Evolutionary conservation across 2,329 filamentous ascomycete genomes (phyloP).

Genomic region (Calonectria hawksworthii): DNA sequence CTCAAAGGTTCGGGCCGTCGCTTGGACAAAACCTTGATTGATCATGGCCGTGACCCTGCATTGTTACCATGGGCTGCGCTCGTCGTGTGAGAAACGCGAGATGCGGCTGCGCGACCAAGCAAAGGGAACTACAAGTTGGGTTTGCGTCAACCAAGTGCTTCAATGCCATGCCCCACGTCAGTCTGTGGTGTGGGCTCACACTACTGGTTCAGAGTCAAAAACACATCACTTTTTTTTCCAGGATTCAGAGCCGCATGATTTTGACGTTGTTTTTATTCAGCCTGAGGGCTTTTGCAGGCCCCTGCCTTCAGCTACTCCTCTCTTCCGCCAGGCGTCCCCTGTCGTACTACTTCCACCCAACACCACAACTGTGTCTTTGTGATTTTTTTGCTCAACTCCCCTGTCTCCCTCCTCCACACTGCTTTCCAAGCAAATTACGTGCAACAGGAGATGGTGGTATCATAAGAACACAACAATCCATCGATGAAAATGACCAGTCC

Average conservation of each 20-base stretch:
- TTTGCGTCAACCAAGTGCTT: background rate
- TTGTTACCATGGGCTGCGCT: conserved; percentile 16
- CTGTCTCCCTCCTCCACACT: conserved; percentile 29
- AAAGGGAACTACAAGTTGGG: too few species aligned
- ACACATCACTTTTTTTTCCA: background rate
- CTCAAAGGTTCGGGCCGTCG: conserved; percentile 40
- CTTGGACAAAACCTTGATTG: conserved; percentile 35
- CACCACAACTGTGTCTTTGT: conserved; percentile 22
- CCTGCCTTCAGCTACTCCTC: conserved; percentile 31
- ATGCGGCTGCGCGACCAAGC: background rate
- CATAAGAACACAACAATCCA: conserved; percentile 44
- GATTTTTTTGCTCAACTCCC: conserved; percentile 27
- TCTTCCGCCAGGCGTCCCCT: conserved; percentile 33
- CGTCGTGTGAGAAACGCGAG: background rate
- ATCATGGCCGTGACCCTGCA: background rate
- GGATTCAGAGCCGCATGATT: conserved; percentile 21
- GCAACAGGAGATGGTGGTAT: conserved; percentile 50
- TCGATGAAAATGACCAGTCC: conserved; percentile 46
- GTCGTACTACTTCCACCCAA: conserved; percentile 23
- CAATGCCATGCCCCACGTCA: background rate
- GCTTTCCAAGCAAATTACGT: conserved; percentile 49
- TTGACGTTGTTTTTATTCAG: conserved; percentile 41
- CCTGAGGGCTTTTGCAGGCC: conserved; percentile 38
- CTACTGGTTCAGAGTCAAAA: background rate
- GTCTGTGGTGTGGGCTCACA: too few species aligned